phyloP scores from a whole-genome alignment of 768 basidiomycete genomes.

The Pleurotus pulmonarius region DNA sequence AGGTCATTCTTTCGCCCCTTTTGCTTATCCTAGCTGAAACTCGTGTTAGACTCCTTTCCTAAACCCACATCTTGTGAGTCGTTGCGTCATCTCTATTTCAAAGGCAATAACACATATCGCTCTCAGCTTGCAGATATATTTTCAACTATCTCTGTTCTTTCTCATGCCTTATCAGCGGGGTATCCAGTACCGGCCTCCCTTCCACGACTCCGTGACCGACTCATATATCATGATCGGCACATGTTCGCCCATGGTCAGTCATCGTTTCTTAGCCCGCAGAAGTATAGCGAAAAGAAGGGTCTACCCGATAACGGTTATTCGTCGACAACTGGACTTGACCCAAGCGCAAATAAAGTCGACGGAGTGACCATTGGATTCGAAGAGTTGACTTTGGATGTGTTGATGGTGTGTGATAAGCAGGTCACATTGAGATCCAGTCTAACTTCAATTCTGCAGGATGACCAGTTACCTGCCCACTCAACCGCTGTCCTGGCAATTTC shows the following conservation, averaged over 20 bases:
- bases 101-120: too few relatives aligned
- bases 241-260: constrained; percentile 8
- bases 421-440: not conserved
- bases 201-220: constrained; percentile 36
- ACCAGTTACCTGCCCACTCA: constrained; percentile 39
- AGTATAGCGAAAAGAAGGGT: constrained; percentile 14
- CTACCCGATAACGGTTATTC: constrained; percentile 8
- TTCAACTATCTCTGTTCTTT: constrained; percentile 34
- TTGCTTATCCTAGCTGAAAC: not conserved
- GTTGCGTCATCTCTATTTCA: not conserved
- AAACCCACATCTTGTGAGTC: constrained; percentile 40
- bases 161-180: constrained; percentile 30
- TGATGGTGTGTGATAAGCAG: constrained; percentile 25
- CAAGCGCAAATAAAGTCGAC: constrained; percentile 30
- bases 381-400: constrained; percentile 33
- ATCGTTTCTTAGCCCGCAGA: not conserved
- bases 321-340: constrained; percentile 9
- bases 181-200: constrained; percentile 34
- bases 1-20: constrained; percentile 19
- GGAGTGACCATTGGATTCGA: constrained; percentile 39
- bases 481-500: constrained; percentile 39
- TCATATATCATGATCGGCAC: constrained; percentile 38
- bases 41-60: constrained; percentile 35
- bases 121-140: constrained; percentile 44
- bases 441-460: constrained; percentile 24